Evolutionary conservation across 768 basidiomycete genomes (phyloP).

Genomic region (Lyophyllum decastes): DNA sequence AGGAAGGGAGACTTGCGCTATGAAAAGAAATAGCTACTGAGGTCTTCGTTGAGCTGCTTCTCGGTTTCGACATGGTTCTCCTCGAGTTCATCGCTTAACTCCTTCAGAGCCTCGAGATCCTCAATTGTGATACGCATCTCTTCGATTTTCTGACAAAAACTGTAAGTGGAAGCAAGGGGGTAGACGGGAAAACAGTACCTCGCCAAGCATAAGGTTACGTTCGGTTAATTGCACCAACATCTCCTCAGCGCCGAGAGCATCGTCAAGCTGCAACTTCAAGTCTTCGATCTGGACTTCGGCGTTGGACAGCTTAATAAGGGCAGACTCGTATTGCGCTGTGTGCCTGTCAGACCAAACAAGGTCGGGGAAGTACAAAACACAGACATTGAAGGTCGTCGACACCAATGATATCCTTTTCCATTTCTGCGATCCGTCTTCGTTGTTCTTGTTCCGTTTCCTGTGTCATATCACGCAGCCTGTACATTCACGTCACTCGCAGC

Average conservation of each 20-base stretch:
- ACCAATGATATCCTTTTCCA: slow-evolving; percentile 84
- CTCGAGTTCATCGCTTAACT: slow-evolving; percentile 95
- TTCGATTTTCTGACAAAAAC: slow-evolving; percentile 78
- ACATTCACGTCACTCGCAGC: background rate
- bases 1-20: background rate
- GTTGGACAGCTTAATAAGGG: slow-evolving; percentile 79
- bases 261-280: slow-evolving; percentile 91
- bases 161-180: background rate
- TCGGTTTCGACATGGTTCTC: slow-evolving; percentile 96
- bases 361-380: slow-evolving; percentile 11
- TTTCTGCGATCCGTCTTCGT: slow-evolving; percentile 74
- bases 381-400: slow-evolving; percentile 82
- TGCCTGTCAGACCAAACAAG: slow-evolving; percentile 5
- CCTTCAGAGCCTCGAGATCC: slow-evolving; percentile 93
- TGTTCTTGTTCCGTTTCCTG: slow-evolving; percentile 88
- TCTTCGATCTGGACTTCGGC: slow-evolving; percentile 93
- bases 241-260: slow-evolving; percentile 93
- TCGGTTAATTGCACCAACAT: slow-evolving; percentile 96
- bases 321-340: slow-evolving; percentile 76
- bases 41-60: slow-evolving; percentile 85
- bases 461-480: slow-evolving; percentile 84
- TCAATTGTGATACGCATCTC: slow-evolving; percentile 97
- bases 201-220: slow-evolving; percentile 87
- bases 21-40: slow-evolving; percentile 54
- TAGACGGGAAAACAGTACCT: slow-evolving; percentile 48